Evolutionary conservation across 164 flowering plant species (phyloP).

Genomic region (Magnolia changhungtana): DNA sequence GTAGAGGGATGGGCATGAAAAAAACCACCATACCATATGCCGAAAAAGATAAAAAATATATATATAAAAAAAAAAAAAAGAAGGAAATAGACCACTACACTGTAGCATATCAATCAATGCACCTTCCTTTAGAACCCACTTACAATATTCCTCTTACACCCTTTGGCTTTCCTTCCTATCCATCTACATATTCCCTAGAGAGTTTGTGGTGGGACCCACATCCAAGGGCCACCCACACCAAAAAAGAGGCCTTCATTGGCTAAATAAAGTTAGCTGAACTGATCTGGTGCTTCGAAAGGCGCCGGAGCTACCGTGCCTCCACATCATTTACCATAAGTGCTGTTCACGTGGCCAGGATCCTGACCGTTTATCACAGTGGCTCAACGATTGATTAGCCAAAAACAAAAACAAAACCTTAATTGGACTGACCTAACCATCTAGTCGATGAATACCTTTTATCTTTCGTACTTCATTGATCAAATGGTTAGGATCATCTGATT

Average conservation of each 20-base stretch:
- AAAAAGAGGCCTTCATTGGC: background rate
- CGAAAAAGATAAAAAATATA: background rate
- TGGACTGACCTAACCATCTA: no score
- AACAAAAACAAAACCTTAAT: no score
- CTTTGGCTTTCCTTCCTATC: background rate
- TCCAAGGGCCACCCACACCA: background rate
- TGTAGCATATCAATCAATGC: background rate
- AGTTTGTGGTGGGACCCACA: background rate
- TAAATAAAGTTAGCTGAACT: background rate
- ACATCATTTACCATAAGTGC: background rate
- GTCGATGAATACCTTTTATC: no score
- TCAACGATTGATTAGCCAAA: no score
- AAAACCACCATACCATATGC: background rate
- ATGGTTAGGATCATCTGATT: no score
- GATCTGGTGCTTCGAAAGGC: background rate
- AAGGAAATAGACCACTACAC: background rate
- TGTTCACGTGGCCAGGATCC: no score
- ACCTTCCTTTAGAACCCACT: background rate
- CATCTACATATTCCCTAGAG: constrained; percentile 4
- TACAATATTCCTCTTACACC: background rate
- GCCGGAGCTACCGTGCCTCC: background rate
- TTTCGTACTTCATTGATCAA: no score
- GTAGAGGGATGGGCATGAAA: background rate
- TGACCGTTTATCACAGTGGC: no score
- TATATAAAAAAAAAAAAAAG: background rate